phyloP scores from a whole-genome alignment of 495 filamentous ascomycete genomes.

The Trichoderma orchidacearum region DNA sequence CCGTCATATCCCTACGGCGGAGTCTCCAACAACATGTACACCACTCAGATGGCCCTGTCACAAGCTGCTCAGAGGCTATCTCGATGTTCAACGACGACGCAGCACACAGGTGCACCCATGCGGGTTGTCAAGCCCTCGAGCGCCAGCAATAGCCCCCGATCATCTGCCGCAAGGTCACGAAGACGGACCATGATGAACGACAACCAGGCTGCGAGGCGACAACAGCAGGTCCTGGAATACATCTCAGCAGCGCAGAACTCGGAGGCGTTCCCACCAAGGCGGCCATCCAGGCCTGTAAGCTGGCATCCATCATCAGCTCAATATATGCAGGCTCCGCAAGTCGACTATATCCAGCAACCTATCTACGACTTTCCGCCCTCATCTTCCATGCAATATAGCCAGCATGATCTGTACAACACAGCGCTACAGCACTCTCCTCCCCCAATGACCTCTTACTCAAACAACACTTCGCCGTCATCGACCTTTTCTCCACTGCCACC shows the following conservation, averaged over 20 bases:
- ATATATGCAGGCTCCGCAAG: constrained; percentile 6
- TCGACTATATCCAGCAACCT: not conserved
- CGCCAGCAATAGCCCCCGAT: constrained; percentile 56
- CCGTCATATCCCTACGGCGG: not conserved
- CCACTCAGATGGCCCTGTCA: constrained; percentile 19
- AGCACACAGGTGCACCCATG: constrained; percentile 26
- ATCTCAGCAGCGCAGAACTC: not conserved
- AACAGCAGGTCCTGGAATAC: constrained; percentile 16
- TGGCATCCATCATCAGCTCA: constrained; percentile 49
- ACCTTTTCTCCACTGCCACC: constrained; percentile 26
- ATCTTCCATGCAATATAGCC: constrained; percentile 10
- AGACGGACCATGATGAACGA: constrained; percentile 43
- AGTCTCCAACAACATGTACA: constrained; percentile 20
- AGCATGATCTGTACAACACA: constrained; percentile 18
- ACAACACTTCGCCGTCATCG: constrained; percentile 30
- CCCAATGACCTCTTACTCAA: constrained; percentile 26
- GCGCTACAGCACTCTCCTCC: constrained; percentile 24
- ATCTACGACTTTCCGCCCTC: not conserved
- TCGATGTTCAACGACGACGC: constrained; percentile 22
- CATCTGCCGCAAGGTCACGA: constrained; percentile 29
- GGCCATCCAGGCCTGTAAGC: constrained; percentile 43
- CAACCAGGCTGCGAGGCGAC: constrained; percentile 18
- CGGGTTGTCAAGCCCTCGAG: constrained; percentile 55
- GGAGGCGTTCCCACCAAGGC: constrained; percentile 2
- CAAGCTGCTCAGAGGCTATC: constrained; percentile 24